These are phyloP conservation scores for Colletotrichum australisinense DNA, from an alignment of 2,329 filamentous ascomycete species.

Conservation along the genomic window DNA sequence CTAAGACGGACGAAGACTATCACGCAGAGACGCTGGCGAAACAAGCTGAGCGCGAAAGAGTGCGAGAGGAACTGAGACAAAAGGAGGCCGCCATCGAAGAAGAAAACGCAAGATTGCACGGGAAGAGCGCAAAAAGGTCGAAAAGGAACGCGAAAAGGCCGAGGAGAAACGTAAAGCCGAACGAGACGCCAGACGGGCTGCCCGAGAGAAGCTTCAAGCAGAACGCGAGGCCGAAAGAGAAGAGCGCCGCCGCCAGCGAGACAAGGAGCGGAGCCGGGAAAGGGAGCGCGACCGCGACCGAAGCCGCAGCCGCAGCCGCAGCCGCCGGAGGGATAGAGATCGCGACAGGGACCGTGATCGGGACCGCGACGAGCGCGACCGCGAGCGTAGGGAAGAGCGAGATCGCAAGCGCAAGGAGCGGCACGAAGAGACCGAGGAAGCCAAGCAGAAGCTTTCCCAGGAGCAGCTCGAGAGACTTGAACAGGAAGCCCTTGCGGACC, in stretches of 20 bases:
- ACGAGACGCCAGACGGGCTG: constrained; percentile 59
- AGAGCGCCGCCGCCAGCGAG: constrained; percentile 59
- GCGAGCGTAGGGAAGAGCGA: constrained; percentile 41
- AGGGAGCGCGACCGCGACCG: constrained; percentile 51
- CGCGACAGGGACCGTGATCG: constrained; percentile 45
- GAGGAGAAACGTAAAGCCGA: constrained; percentile 63
- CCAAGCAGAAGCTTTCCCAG: constrained; percentile 66
- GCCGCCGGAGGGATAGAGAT: constrained; percentile 40
- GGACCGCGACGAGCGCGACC: constrained; percentile 44
- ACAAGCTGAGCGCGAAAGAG: constrained; percentile 69
- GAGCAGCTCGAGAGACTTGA: constrained; percentile 69
- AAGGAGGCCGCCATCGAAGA: constrained; percentile 71
- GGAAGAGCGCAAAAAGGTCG: constrained; percentile 64
- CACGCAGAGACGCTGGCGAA: constrained; percentile 73
- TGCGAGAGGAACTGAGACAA: constrained; percentile 69
- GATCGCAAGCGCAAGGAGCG: constrained; percentile 49
- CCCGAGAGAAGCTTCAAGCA: constrained; percentile 51
- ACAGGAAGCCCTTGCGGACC: constrained; percentile 67
- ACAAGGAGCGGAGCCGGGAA: constrained; percentile 53
- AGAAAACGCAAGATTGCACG: constrained; percentile 69
- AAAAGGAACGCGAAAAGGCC: constrained; percentile 60
- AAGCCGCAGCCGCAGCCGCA: constrained; percentile 41
- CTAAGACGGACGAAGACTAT: constrained; percentile 81
- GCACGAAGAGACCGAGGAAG: constrained; percentile 55
- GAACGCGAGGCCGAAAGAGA: constrained; percentile 66